Evolutionary conservation across 257 asterid genomes (phyloP), one percentile per base, ranked within the genome.

Genomic region (Nemophila menziesii): DNA sequence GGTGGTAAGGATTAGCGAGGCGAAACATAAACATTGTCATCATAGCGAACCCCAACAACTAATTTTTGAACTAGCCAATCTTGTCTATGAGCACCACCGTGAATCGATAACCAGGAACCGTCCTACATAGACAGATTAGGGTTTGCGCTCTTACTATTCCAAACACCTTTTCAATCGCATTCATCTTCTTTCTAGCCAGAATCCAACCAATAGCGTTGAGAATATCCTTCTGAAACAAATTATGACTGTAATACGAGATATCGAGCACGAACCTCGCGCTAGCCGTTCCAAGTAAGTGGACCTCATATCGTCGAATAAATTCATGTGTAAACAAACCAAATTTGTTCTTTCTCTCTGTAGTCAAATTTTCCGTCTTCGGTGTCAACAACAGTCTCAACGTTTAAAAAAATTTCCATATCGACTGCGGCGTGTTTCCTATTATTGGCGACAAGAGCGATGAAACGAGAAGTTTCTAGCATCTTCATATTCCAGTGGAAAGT

Each of bases 381-480:
- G 5, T 82, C 93, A 0, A 50, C 77, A 5, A 75, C 83, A 2
- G 78, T 22, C n/a, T 78, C 93, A 11, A 78, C 64, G 11, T 75
- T 59, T 44, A 82, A 20, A 11, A 82, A 90, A 11, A 39, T 54
- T 0, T 66, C 56, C 93, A 81, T 81, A 29, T 81, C 86, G 8
- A 18, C 39, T 1, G 82, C 90, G 0, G 93, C 93, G 29, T 71
- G 77, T 37, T 65, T 74, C 0, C 86, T 86, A 22, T 78, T 71
- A 36, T 67, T 79, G 8, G 85, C 93, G 0, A 81, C 85, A 0
- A 81, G 54, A 3, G 93, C 86, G 0, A 90, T 81, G 75, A 77
- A 81, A n/a, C 93, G 80, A 12, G 92, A 85, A 0, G 92, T 79
- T 23, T 75, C 92, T 0, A 82, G 92, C 92, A 79, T 79, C 59